Evolutionary conservation across 2,329 filamentous ascomycete species (phyloP).

Genomic region (Neonectria coccinea): DNA sequence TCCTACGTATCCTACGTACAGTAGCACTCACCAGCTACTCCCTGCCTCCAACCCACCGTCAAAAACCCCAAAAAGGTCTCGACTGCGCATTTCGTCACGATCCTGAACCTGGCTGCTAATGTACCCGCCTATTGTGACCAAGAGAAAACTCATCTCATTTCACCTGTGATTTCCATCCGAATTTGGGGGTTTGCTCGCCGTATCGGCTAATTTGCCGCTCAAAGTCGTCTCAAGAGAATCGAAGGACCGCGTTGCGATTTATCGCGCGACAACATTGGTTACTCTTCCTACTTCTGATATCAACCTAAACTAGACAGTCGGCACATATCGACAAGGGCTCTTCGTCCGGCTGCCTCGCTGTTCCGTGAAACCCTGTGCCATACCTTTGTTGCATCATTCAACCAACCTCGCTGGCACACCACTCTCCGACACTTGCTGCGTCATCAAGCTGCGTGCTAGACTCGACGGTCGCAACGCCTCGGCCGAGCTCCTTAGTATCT

Average conservation of each 20-base stretch:
- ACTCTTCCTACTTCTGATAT: no score
- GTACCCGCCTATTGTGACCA: conserved; percentile 8
- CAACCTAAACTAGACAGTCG: no score
- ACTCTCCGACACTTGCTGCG: conserved; percentile 5
- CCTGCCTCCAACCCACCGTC: conserved; percentile 21
- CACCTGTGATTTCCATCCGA: neutral
- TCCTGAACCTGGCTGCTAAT: conserved; percentile 16
- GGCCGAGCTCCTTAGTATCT: neutral
- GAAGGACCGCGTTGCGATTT: no score
- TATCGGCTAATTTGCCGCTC: conserved; percentile 6
- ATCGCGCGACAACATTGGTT: no score
- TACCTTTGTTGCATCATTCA: conserved; percentile 12
- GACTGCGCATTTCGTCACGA: conserved; percentile 28
- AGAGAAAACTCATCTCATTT: conserved; percentile 1
- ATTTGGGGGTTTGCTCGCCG: conserved; percentile 5
- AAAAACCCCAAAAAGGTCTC: conserved; percentile 14
- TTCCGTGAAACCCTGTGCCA: conserved; percentile 4
- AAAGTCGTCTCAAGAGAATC: neutral
- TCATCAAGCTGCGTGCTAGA: neutral
- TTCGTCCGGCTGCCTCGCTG: conserved; percentile 3
- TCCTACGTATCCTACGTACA: conserved; percentile 3
- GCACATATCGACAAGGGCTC: conserved; percentile 7
- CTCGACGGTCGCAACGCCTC: neutral
- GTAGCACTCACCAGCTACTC: conserved; percentile 2
- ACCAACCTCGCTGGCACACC: neutral